Conservation (phyloP, 345 rosid species). For the Ricinus communis region DNA sequence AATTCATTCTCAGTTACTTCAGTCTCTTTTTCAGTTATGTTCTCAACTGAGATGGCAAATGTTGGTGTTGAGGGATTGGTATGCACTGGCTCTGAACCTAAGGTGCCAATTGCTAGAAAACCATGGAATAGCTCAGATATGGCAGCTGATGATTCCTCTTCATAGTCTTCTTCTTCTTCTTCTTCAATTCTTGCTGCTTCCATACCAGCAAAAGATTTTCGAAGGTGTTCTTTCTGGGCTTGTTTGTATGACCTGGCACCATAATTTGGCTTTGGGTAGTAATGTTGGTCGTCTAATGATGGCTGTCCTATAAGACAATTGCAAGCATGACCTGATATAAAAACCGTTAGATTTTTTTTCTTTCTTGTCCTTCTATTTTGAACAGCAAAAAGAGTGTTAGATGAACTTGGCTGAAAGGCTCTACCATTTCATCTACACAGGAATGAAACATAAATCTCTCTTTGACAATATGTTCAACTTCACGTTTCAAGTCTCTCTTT, state of each 20-base stretch:
- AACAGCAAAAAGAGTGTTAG: neutral
- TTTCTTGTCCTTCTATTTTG: no score
- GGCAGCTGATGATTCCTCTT: constrained; percentile 47
- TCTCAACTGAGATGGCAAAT: constrained; percentile 57
- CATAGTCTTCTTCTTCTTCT: constrained; percentile 33
- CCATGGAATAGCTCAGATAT: constrained; percentile 71
- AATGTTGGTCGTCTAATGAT: constrained; percentile 52
- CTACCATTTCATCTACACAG: neutral
- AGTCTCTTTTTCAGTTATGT: constrained; percentile 61
- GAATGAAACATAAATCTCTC: neutral
- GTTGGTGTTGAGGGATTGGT: constrained; percentile 66
- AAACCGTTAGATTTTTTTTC: neutral
- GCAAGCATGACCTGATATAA: constrained; percentile 50
- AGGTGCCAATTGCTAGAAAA: constrained; percentile 76
- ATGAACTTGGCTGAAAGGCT: constrained; percentile 2
- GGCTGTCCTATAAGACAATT: constrained; percentile 61
- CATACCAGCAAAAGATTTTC: constrained; percentile 51
- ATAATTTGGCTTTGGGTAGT: constrained; percentile 42
- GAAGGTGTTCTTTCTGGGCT: constrained; percentile 39
- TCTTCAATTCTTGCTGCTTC: constrained; percentile 48
- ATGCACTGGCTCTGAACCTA: constrained; percentile 54
- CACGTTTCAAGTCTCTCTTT: neutral
- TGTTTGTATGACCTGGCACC: constrained; percentile 44
- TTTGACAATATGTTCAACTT: neutral
- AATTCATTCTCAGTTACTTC: constrained; percentile 69